These are phyloP conservation scores for Myxozyma geophila DNA, from an alignment of 805 yeast genomes.

Conservation along the genomic window DNA sequence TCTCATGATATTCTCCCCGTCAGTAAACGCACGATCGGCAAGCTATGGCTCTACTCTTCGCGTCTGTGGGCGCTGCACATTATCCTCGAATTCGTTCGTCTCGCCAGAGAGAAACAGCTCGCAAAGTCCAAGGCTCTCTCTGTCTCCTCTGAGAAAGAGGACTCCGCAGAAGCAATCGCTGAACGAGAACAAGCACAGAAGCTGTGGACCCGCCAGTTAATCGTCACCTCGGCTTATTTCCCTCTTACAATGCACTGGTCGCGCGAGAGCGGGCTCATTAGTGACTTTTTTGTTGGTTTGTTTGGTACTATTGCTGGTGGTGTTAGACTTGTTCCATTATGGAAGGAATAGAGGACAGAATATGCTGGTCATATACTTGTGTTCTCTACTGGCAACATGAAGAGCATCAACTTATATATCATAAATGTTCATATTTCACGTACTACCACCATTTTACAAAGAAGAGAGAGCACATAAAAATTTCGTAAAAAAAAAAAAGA, in stretches of 20 bases:
- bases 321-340: constrained; percentile 35
- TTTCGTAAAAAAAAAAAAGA: neutral
- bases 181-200: constrained; percentile 5
- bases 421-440: neutral
- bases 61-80: constrained; percentile 50
- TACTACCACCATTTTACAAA: neutral
- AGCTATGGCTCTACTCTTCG: constrained; percentile 47
- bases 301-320: constrained; percentile 48
- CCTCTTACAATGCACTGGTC: constrained; percentile 53
- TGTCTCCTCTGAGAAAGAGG: neutral
- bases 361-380: constrained; percentile 7
- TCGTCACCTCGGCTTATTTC: constrained; percentile 48
- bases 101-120: constrained; percentile 27
- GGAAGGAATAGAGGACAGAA: constrained; percentile 21
- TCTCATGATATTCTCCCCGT: constrained; percentile 46
- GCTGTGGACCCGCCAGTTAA: constrained; percentile 39
- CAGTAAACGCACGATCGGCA: constrained; percentile 38
- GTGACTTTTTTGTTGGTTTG: constrained; percentile 46
- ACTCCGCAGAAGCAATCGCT: neutral
- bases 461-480: neutral
- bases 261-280: constrained; percentile 44
- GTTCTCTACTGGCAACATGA: neutral
- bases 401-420: neutral
- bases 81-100: constrained; percentile 43
- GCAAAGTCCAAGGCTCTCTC: neutral